These are phyloP conservation scores for Starmerella bombi DNA, from an alignment of 805 yeast genomes.

Conservation along the genomic window DNA sequence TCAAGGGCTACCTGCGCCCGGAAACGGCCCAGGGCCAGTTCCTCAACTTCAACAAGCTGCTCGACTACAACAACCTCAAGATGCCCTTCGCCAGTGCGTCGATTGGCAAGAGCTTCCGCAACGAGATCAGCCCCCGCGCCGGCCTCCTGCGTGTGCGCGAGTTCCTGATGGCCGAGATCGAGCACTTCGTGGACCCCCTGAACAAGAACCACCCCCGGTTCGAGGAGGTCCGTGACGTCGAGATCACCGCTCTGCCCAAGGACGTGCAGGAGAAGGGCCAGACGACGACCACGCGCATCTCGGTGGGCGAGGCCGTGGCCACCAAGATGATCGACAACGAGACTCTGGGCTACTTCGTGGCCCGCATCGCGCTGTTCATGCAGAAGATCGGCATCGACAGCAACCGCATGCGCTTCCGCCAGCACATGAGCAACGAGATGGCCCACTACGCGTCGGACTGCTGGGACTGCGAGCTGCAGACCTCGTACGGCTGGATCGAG, in stretches of 20 bases:
- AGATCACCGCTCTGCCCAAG: constrained; percentile 70
- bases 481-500: constrained; percentile 98
- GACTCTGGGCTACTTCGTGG: constrained; percentile 93
- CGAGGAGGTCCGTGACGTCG: constrained; percentile 56
- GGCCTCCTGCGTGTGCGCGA: constrained; percentile 97
- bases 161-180: constrained; percentile 98
- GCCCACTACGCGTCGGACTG: constrained; percentile 99
- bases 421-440: constrained; percentile 97
- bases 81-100: constrained; percentile 99
- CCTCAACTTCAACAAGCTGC: constrained; percentile 81
- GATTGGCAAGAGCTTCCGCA: constrained; percentile 96
- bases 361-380: constrained; percentile 79
- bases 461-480: constrained; percentile 97
- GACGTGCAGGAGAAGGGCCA: constrained; percentile 78
- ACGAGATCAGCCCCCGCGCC: constrained; percentile 96
- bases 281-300: constrained; percentile 46
- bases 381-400: constrained; percentile 82
- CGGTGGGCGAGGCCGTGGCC: constrained; percentile 83
- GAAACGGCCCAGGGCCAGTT: constrained; percentile 99
- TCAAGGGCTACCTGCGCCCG: constrained; percentile 92
- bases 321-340: constrained; percentile 87
- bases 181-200: constrained; percentile 91
- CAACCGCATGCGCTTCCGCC: constrained; percentile 81
- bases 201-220: constrained; percentile 76
- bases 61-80: constrained; percentile 86